Conservation (phyloP, 2,329 filamentous ascomycete genomes). For the Aspergillus aculeatus region DNA sequence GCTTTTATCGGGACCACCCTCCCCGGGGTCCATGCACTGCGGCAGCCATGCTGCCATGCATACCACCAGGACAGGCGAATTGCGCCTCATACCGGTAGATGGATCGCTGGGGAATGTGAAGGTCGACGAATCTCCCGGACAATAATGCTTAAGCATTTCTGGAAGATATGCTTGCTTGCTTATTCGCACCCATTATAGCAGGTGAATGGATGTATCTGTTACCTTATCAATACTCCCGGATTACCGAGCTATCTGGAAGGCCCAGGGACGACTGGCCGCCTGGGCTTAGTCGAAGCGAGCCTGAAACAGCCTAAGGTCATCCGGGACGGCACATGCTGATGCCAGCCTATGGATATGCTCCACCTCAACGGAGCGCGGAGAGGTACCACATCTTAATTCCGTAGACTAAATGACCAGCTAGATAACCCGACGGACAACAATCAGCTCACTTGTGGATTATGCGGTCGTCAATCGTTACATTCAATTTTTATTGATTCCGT, state of each 20-base stretch:
- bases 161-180: not conserved
- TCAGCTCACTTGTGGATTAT: not conserved
- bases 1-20: not conserved
- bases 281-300: conserved; percentile 15
- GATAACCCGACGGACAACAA: not conserved
- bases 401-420: not conserved
- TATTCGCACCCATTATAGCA: not conserved
- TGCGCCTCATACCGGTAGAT: no score
- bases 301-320: conserved; percentile 29
- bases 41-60: not conserved
- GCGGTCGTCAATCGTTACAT: not conserved
- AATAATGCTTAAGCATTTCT: not conserved
- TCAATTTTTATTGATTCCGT: not conserved
- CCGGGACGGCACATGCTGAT: conserved; percentile 22
- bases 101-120: not conserved
- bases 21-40: not conserved
- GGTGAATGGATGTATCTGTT: not conserved
- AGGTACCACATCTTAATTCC: conserved; percentile 3
- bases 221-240: not conserved
- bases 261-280: not conserved
- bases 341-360: conserved; percentile 12
- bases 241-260: conserved; percentile 2
- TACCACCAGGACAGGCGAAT: not conserved
- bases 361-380: conserved; percentile 13
- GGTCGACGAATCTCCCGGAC: not conserved